Conservation (phyloP, 306 rosid species). For the Cicer yamashitae region DNA sequence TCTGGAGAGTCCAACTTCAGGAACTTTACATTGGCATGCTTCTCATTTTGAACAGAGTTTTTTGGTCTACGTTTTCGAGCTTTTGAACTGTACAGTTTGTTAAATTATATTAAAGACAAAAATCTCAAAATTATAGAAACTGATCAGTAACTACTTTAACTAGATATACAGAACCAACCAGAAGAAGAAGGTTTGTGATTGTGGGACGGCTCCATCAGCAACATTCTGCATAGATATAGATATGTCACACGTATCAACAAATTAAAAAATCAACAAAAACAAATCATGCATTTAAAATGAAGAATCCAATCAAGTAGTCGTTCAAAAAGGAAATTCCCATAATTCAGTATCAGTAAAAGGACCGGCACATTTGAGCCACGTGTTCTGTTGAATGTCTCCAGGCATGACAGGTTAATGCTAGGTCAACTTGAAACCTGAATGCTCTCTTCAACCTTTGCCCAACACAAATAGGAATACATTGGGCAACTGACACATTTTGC, state of each 20-base stretch:
- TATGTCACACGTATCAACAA: conserved; percentile 26
- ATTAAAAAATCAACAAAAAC: conserved; percentile 19
- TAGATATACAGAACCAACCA: conserved; percentile 72
- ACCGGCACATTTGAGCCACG: conserved; percentile 14
- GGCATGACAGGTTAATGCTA: conserved; percentile 18
- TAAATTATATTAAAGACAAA: conserved; percentile 40
- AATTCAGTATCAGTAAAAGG: conserved; percentile 11
- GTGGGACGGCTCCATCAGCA: conserved; percentile 76
- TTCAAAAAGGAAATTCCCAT: conserved; percentile 8
- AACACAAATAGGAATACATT: conserved; percentile 30
- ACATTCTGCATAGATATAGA: conserved; percentile 63
- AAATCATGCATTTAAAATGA: conserved; percentile 8
- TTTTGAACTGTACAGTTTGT: conserved; percentile 70
- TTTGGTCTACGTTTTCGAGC: conserved; percentile 56
- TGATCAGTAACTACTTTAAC: conserved; percentile 51
- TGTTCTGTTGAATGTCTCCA: conserved; percentile 10
- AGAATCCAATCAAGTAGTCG: conserved; percentile 24
- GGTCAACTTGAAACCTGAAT: conserved; percentile 6
- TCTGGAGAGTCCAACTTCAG: conserved; percentile 85
- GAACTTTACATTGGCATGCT: conserved; percentile 67
- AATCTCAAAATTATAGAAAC: conserved; percentile 41
- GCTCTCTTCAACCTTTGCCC: conserved; percentile 18
- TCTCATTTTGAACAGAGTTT: conserved; percentile 56
- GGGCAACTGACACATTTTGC: conserved; percentile 14
- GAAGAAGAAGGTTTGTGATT: conserved; percentile 77